These are phyloP conservation scores for Colletotrichum gloeosporioides DNA, from an alignment of 2,329 filamentous ascomycete species.

Conservation along the genomic window DNA sequence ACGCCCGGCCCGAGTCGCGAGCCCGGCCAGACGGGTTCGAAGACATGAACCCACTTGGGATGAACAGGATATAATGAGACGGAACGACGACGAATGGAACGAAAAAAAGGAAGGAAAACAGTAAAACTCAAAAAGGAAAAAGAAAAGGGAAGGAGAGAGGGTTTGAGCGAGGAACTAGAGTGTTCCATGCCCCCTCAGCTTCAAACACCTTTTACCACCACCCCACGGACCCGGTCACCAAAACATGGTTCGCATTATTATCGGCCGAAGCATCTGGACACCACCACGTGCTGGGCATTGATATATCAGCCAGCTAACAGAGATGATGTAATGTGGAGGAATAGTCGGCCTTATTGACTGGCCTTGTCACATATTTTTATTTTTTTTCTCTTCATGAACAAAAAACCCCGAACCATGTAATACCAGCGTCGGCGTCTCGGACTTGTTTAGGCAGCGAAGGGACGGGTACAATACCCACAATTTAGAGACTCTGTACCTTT, in stretches of 20 bases:
- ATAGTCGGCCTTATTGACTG: not conserved
- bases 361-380: not conserved
- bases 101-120: not conserved
- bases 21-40: slow-evolving; percentile 34
- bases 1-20: slow-evolving; percentile 32
- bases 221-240: not conserved
- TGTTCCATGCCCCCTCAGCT: not conserved
- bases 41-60: slow-evolving; percentile 58
- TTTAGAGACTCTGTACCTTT: not conserved
- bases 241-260: not conserved
- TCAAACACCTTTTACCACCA: not conserved
- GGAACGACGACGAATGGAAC: slow-evolving; percentile 1
- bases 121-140: not conserved
- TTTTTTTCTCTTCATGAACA: not conserved
- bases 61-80: slow-evolving; percentile 56
- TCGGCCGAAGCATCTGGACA: not conserved
- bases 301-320: not conserved
- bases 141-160: not conserved
- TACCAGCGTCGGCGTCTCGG: slow-evolving; percentile 23
- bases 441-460: slow-evolving; percentile 10
- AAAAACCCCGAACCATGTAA: not conserved
- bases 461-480: not conserved
- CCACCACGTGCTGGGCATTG: not conserved
- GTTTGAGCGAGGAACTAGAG: not conserved
- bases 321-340: slow-evolving; percentile 12